phyloP scores from a whole-genome alignment of 345 rosid genomes.

The Populus simonii region DNA sequence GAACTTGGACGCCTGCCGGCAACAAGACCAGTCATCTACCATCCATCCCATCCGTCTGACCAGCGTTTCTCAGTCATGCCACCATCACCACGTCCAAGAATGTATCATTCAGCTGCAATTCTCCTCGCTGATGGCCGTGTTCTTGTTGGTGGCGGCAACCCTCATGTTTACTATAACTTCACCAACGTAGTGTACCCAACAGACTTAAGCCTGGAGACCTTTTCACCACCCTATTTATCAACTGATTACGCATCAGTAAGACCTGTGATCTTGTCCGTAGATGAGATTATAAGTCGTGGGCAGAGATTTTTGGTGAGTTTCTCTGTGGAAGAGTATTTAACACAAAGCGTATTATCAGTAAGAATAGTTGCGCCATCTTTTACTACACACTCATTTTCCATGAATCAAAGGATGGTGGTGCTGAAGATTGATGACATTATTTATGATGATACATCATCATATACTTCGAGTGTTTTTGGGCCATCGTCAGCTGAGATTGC shows the following conservation, averaged over 20 bases:
- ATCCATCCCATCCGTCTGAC: constrained; percentile 10
- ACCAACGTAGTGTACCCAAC: constrained; percentile 61
- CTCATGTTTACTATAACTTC: constrained; percentile 63
- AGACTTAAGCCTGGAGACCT: constrained; percentile 73
- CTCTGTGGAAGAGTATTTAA: constrained; percentile 23
- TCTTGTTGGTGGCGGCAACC: constrained; percentile 80
- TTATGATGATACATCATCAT: background rate
- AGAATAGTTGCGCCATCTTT: constrained; percentile 67
- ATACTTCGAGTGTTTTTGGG: constrained; percentile 27
- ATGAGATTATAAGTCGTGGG: constrained; percentile 31
- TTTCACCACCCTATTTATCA: constrained; percentile 61
- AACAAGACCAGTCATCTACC: constrained; percentile 59
- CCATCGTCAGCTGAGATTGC: constrained; percentile 57
- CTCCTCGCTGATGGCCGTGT: constrained; percentile 63
- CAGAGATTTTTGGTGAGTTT: constrained; percentile 33
- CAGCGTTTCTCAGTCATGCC: constrained; percentile 53
- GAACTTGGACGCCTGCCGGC: constrained; percentile 44
- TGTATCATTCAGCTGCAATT: constrained; percentile 79
- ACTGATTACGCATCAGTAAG: constrained; percentile 23
- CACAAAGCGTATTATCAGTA: constrained; percentile 36
- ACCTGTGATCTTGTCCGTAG: constrained; percentile 39
- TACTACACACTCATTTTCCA: constrained; percentile 65
- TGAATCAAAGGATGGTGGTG: constrained; percentile 85
- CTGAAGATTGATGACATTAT: constrained; percentile 31
- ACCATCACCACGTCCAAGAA: constrained; percentile 44